Evolutionary conservation across 139 green algal species (phyloP).

Genomic region (Pedinophyceae sp.): DNA sequence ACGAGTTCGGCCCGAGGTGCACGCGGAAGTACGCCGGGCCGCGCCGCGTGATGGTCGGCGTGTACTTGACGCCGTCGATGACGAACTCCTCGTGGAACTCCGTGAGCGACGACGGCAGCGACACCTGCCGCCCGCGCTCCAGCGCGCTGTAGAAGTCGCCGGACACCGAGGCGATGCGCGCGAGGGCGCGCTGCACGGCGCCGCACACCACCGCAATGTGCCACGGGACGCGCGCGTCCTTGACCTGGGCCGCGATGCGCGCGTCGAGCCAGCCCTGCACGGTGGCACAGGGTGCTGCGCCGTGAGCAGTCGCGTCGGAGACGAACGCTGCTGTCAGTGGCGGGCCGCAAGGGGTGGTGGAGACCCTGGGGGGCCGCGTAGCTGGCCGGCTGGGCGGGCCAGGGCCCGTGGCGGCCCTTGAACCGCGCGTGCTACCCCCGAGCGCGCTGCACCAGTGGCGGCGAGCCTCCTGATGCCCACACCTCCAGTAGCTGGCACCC

Average conservation of each 20-base stretch:
- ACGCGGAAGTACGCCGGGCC: constrained; percentile 13
- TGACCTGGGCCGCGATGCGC: constrained; percentile 71
- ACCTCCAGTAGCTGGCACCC: no score
- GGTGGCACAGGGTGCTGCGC: no score
- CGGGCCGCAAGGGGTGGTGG: no score
- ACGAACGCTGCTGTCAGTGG: no score
- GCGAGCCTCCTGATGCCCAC: no score
- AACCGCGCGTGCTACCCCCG: no score
- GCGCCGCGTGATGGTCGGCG: not conserved
- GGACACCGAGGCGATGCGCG: not conserved
- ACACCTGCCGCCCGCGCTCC: not conserved
- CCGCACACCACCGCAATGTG: constrained; percentile 78
- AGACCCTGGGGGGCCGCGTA: no score
- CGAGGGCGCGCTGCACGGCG: constrained; percentile 4
- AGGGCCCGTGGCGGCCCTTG: no score
- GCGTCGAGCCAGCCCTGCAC: constrained; percentile 74
- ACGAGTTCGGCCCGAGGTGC: constrained; percentile 20
- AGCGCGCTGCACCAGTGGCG: no score
- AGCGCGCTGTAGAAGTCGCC: not conserved
- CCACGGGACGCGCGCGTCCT: constrained; percentile 55
- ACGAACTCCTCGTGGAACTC: constrained; percentile 38
- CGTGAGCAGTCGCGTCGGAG: no score
- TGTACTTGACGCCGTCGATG: constrained; percentile 21
- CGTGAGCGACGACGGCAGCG: constrained; percentile 38
- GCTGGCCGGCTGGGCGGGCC: no score